Base-by-base conservation (phyloP, 495 filamentous ascomycete species). In the Annulohypoxylon stygium region DNA sequence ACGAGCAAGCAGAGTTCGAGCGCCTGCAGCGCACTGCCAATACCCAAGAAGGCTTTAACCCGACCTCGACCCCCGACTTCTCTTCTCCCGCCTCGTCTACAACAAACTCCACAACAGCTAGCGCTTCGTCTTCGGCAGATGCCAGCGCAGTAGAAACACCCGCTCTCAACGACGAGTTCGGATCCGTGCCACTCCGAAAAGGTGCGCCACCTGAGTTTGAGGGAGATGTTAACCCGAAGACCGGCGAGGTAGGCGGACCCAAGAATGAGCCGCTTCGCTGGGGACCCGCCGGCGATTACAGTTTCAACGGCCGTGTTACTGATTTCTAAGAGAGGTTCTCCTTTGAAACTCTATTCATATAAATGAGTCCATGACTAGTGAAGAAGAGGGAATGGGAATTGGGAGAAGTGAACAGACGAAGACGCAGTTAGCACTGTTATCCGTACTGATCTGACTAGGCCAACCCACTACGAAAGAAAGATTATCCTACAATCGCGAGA, bases 191-290 rank as follows among this genome's bases (percentile, higher is more conserved):
- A 3, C 69, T 85, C 9, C 81, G 81, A 54, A 83, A 80, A 78
- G 84, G 95, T 18, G 90, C 93, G 51, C 86, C 88, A 79, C 96
- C 96, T 2, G 96, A 98, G 80, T 99, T 99, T 76, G 93, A 97
- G 75, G 96, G 96, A 43, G 93, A 98, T 43, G 86, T 85, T 66
- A 98, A 99, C 77, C 96, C 96, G 2, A 92, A 92, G 84, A 99
- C 96, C 2, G 97, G 97, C n/a, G 96, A 98, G 83, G 86, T 97
- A 48, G 96, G 95, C 5, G 96, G 96, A 12, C 96, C 96, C 16
- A 99, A 98, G 88, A 99, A 98, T 80, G 96, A 99, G 82, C 96
- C 96, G 48, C 72, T 98, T 74, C 86, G 95, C 61, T 97, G 95
- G 95, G 94, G 94, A 0, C 78, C 83, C 26, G 80, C 74, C 2